Evolutionary conservation across 202 grass and related monocot species (phyloP), one percentile per base, ranked within the genome.

Genomic region (Zizania palustris): DNA sequence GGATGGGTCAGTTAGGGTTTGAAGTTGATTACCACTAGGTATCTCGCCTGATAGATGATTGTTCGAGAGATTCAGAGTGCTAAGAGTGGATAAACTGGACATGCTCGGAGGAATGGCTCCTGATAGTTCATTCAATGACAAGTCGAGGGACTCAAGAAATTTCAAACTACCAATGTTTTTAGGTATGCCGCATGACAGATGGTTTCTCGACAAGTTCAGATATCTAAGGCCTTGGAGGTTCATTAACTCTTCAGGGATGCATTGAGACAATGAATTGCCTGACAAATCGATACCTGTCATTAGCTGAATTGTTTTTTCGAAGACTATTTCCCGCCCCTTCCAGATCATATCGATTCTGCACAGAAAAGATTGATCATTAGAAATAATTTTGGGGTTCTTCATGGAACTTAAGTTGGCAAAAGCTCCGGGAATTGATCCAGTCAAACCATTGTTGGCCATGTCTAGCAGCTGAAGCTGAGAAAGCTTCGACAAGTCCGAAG

Each of bases 151-250:
- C 20, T 89, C 85, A 6, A 94, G 60, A 11, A 0, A 2, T 7
- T 43, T 56, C 14, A 94, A 51, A 12, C 65, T 75, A 5, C 83
- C 92, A 20, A 91, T 84, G 14, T 42, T 72, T 38, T 11, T 0
- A 43, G 88, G 85, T 63, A 94, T 91, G 0, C 3, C 5, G 14
- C 80, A 60, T 12, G 69, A 88, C 0, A 91, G 58, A 79, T 80
- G n/a, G 15, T 94, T 94, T 62, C 83, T 49, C 58, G 92, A 88
- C 19, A 94, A 14, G 67, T 94, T 91, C 11, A 94, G 60, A 73
- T 81, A 83, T 0, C 46, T 28, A 10, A 94, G 67, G 11, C 73
- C 82, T 5, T 48, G 2, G 11, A 94, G 85, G 0, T n/a, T 72
- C 0, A 57, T 73, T 75, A 94, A 10, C 4, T 85, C 83, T 12